These are phyloP conservation scores for Nakaseomyces kungkrabaensis DNA, from an alignment of 1,139 yeast species.

Conservation along the genomic window DNA sequence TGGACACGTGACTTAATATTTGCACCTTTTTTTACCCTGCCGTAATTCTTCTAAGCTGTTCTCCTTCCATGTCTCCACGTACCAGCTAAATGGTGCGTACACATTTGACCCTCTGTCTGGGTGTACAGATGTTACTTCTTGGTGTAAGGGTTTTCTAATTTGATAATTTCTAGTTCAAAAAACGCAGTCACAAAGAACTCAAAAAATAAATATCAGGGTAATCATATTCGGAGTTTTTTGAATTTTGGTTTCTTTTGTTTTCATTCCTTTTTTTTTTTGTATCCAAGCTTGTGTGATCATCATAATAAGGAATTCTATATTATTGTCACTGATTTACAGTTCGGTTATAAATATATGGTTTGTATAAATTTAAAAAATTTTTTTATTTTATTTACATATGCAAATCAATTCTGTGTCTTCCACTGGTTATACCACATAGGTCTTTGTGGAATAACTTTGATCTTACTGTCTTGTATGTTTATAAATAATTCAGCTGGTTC, in stretches of 20 bases:
- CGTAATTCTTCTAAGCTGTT: no score
- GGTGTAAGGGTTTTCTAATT: not conserved
- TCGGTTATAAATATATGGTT: no score
- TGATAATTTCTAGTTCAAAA: not conserved
- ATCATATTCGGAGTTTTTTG: not conserved
- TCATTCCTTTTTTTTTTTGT: not conserved
- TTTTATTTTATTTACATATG: not conserved
- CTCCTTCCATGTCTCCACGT: no score
- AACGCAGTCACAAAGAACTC: not conserved
- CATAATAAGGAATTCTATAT: no score
- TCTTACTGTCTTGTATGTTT: not conserved
- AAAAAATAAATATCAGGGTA: not conserved
- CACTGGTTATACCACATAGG: constrained; percentile 21
- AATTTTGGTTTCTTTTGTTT: not conserved
- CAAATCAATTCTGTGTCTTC: constrained; percentile 1
- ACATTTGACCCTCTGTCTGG: not conserved
- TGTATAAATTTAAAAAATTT: not conserved
- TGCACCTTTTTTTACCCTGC: no score
- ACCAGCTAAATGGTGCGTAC: no score
- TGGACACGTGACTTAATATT: no score
- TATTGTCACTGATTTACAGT: no score
- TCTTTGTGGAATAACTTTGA: constrained; percentile 13
- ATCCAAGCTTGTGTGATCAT: no score
- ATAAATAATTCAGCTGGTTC: not conserved
- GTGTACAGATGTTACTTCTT: not conserved